Conservation (phyloP, 2,329 filamentous ascomycete species). For the Leptosphaerulina australis region DNA sequence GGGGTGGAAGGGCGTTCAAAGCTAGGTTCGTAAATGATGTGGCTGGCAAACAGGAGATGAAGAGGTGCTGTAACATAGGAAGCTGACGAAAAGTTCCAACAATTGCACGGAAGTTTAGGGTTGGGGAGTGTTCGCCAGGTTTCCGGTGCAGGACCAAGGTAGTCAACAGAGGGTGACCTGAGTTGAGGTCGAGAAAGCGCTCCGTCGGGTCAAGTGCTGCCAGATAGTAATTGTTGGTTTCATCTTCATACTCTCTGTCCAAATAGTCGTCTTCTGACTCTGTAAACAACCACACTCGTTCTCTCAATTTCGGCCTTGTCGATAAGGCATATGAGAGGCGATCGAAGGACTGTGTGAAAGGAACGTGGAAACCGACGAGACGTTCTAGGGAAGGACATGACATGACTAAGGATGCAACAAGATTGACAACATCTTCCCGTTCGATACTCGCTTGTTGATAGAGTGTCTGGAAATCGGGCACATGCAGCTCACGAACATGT, state of each 20-base stretch:
- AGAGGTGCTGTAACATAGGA: conserved; percentile 60
- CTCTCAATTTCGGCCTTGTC: conserved; percentile 59
- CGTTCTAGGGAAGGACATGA: conserved; percentile 63
- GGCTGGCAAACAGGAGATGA: conserved; percentile 59
- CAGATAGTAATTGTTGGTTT: conserved; percentile 31
- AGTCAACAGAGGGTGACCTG: conserved; percentile 58
- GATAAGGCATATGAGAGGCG: conserved; percentile 62
- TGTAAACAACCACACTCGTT: conserved; percentile 61
- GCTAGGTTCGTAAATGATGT: conserved; percentile 62
- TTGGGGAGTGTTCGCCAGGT: conserved; percentile 42
- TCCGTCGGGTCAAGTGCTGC: conserved; percentile 58
- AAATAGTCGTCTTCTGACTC: conserved; percentile 27
- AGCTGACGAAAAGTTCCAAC: conserved; percentile 60
- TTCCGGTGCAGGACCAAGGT: conserved; percentile 57
- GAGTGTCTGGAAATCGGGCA: conserved; percentile 55
- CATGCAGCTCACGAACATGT: conserved; percentile 59
- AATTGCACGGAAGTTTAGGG: conserved; percentile 61
- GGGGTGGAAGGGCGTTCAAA: conserved; percentile 57
- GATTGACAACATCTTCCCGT: conserved; percentile 58
- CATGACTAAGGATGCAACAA: conserved; percentile 63
- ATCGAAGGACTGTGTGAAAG: conserved; percentile 61
- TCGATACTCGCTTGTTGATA: conserved; percentile 49
- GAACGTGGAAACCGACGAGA: conserved; percentile 59
- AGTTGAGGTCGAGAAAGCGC: conserved; percentile 61
- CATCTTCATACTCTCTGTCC: conserved; percentile 45